These are phyloP conservation scores for Nigrospora osmanthi DNA, from an alignment of 2,329 filamentous ascomycete species.

Conservation along the genomic window DNA sequence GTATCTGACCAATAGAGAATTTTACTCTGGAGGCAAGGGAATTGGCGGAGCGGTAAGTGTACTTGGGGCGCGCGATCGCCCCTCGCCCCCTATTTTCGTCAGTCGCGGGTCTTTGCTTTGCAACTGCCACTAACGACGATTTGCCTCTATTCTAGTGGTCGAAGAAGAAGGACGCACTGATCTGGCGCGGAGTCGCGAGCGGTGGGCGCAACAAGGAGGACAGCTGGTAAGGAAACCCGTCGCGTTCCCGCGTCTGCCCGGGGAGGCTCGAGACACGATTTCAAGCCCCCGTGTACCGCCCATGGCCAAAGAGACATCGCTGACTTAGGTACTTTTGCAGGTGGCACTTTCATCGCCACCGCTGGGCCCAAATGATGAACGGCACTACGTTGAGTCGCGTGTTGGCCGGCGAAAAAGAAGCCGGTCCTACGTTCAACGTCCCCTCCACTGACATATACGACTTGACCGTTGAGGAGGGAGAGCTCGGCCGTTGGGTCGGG, in stretches of 20 bases:
- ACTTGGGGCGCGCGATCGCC: too few relatives aligned
- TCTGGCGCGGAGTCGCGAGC: constrained; percentile 59
- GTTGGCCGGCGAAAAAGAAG: constrained; percentile 27
- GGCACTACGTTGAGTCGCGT: constrained; percentile 42
- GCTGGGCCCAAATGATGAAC: constrained; percentile 61
- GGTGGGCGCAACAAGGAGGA: constrained; percentile 41
- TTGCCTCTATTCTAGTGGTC: constrained; percentile 31
- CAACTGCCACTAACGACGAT: too few relatives aligned
- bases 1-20: constrained; percentile 49
- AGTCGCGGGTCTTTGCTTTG: too few relatives aligned
- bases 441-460: constrained; percentile 32
- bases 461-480: constrained; percentile 14
- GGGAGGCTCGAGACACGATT: too few relatives aligned
- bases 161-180: constrained; percentile 42
- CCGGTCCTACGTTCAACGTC: constrained; percentile 37
- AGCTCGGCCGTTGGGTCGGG: constrained; percentile 31
- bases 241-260: too few relatives aligned
- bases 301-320: too few relatives aligned
- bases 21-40: constrained; percentile 46
- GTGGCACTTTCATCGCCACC: constrained; percentile 62
- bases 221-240: constrained; percentile 28
- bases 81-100: too few relatives aligned
- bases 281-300: too few relatives aligned
- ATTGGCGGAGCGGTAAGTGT: constrained; percentile 33
- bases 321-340: constrained; percentile 14